Conservation (phyloP, 495 filamentous ascomycete species). For the Aspergillus sclerotioniger region DNA sequence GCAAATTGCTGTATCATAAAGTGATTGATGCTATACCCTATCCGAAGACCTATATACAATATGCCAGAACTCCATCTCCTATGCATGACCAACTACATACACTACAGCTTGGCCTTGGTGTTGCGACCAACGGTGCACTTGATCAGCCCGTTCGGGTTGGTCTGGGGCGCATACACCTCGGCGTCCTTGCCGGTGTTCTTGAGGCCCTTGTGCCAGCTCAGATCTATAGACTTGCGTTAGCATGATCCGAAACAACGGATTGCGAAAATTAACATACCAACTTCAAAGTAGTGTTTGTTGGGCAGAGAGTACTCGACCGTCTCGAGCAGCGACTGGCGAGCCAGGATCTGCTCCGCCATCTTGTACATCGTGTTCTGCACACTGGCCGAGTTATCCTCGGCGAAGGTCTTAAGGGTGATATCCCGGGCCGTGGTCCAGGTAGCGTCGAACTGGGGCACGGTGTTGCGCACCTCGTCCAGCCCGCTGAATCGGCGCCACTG, state of each 20-base stretch:
- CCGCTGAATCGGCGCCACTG: slow-evolving; percentile 69
- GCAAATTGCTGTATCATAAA: not conserved
- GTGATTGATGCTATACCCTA: slow-evolving; percentile 17
- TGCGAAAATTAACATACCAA: slow-evolving; percentile 63
- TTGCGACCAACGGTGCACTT: slow-evolving; percentile 82
- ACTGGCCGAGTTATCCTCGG: slow-evolving; percentile 84
- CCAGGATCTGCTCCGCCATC: slow-evolving; percentile 89
- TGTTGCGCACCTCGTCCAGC: slow-evolving; percentile 65
- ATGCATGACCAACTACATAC: slow-evolving; percentile 16
- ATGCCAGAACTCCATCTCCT: slow-evolving; percentile 18
- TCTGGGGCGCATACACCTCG: slow-evolving; percentile 93
- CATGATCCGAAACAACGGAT: not conserved
- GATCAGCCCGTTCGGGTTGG: slow-evolving; percentile 91
- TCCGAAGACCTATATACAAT: slow-evolving; percentile 23
- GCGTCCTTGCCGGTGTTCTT: slow-evolving; percentile 98
- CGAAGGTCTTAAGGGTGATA: slow-evolving; percentile 89
- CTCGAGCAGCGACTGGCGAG: slow-evolving; percentile 65
- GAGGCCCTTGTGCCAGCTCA: slow-evolving; percentile 94
- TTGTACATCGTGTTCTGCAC: slow-evolving; percentile 99
- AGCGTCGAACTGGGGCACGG: slow-evolving; percentile 66
- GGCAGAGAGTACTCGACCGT: slow-evolving; percentile 80
- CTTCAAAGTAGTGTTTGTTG: slow-evolving; percentile 98
- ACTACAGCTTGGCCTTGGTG: slow-evolving; percentile 42
- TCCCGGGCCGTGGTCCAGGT: slow-evolving; percentile 72
- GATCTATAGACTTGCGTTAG: slow-evolving; percentile 49